Base-by-base conservation (phyloP, 2,329 filamentous ascomycete genomes). In the Laburnicola sp. region DNA sequence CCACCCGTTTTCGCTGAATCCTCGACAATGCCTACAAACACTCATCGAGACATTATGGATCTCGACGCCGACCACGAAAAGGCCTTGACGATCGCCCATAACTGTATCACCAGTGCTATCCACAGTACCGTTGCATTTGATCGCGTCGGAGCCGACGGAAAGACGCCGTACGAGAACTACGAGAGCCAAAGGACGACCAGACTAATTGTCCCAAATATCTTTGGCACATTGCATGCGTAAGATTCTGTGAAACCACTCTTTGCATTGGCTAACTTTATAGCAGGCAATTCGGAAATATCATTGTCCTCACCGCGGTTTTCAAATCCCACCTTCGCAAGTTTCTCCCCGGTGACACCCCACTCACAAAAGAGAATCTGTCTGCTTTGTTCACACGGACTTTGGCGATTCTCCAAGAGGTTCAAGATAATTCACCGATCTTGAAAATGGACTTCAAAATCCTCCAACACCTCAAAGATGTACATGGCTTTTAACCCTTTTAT, bases 181-280 rank as follows among this genome's bases (percentile, higher is more conserved):
- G 65, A 86, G 80, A 55, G 82, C 79, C 60, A 78, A 73, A 65
- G 89, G 76, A 63, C 56, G 41, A 76, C 82, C 54, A 83, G 91
- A 27, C 84, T 89, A 6, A 87, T 97, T 45, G 86, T 97, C 48
- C 97, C 93, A n/a, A 97, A 97, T 64, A 86, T 96, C 23, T 96
- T 96, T 74, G 92, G 93, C 45, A 97, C 93, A 16, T 88, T 91
- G 56, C 93, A 97, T 79, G 92, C 93, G 89, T 96, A 88, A 84
- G 90, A 85, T 9, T 9, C 10, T 40, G 9, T 32, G 21, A 41
- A 40, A 40, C 22, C 10, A 32, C 34, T 45, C 50, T 57, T 54
- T 53, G 54, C 56, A 61, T 71, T 63, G 65, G 59, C 23, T 51
- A 46, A 50, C 8, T 25, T 9, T 35, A 28, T 43, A 35, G 51